Evolutionary conservation across 805 yeast genomes (phyloP), one percentile per base, ranked within the genome.

Genomic region (Candida parachauliodes): DNA sequence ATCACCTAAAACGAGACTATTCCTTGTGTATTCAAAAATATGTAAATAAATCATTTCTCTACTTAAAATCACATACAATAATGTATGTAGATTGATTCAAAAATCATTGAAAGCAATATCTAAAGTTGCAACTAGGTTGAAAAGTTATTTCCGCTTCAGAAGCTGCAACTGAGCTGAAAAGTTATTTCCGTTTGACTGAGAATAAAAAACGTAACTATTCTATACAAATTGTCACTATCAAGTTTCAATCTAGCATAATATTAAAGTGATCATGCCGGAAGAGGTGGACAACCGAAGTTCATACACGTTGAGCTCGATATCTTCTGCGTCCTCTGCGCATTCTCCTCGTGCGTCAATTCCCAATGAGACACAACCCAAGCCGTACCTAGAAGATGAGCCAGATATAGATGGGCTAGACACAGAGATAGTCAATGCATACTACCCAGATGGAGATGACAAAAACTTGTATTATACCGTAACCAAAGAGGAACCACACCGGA

Each of bases 401-500:
- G 14, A 25, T 12, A 3, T 16, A 5, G 25, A 26, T 7, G 31
- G 26, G 3, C 8, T 26, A 8, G 31, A 26, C 17, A 19, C 37
- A 17, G 20, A 16, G 9, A 17, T 33, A 10, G 37, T 40, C 15
- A 39, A 39, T 28, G 33, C 42, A 12, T 39, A 32, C 20, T 39
- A 11, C 23, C 38, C 42, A 14, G 35, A 36, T 16, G 34, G 39
- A 5, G 36, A 40, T 31, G 40, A 36, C 16, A 22, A 26, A 26
- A 40, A 40, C 18, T 12, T 15, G 15, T 22, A 23, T 10, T 10
- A 23, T 10, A 36, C 35, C 8, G 36, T 36, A 4, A 16, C 28
- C 19, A 30, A 32, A 25, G 50, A 47, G 28, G 39, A 32, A 12
- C 31, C 34, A 8, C 37, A 18, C 5, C 36, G 48, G 4, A 43